Evolutionary conservation across 257 asterid genomes (phyloP), one percentile per base, ranked within the genome.

Genomic region (Ophiorrhiza pumila): DNA sequence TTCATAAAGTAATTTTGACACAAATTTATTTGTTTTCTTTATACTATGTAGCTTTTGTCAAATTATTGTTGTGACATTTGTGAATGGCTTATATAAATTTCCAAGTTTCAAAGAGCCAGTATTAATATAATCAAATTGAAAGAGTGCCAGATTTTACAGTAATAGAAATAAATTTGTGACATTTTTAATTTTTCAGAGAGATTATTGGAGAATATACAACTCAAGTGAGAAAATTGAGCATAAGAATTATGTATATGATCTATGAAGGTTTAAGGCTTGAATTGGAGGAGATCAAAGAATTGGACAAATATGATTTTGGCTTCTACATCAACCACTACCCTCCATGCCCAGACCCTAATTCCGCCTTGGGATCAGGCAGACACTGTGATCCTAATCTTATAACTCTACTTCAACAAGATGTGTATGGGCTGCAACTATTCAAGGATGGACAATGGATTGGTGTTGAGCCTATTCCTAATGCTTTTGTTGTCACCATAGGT

Each of bases 331-430:
- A 74, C 49, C 61, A 66, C n/a, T 74, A 74, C 6, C 78, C 78
- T 7, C 46, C 11, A 43, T 74, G 78, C 0, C 72, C 78, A 0
- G 58, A 74, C 47, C 78, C 74, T 25, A 9, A 17, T 18, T 65
- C 50, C 35, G 66, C 72, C 46, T 50, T 74, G 0, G 72, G 77
- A 12, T 22, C 56, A 39, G 63, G 42, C 27, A 46, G 64, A 52
- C 77, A 74, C 43, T 60, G 58, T 39, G 77, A 74, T 74, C 64
- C 57, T 50, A 59, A 46, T 31, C 72, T 65, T n/a, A 53, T 74
- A 45, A 52, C 69, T 55, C 69, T 74, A 15, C 37, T 74, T 0
- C 71, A 64, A n/a, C 73, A 74, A 65, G 72, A 74, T 31, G 63
- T 73, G 4, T 31, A 43, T 47, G 71, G 64, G 0, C 70, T 65